Evolutionary conservation across 108 stramenopile genomes (phyloP).

Genomic region (Pseudonitzschia delicatissima): DNA sequence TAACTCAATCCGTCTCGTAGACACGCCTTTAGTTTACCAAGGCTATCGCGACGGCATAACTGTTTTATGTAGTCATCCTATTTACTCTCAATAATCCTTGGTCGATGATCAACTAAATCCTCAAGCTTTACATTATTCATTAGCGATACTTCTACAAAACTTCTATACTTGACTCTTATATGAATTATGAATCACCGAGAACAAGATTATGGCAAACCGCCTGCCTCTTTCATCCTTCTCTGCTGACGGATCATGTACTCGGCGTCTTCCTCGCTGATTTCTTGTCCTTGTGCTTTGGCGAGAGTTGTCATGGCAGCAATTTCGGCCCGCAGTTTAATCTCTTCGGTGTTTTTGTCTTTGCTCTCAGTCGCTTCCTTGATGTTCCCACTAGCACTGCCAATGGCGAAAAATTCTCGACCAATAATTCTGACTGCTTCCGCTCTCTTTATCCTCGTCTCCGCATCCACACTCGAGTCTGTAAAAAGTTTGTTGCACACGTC

Average conservation of each 20-base stretch:
- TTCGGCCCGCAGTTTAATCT: constrained; percentile 79
- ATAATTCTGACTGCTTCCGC: constrained; percentile 71
- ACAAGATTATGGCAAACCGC: not conserved
- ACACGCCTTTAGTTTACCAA: too few relatives aligned
- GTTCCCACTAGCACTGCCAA: constrained; percentile 54
- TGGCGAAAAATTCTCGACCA: constrained; percentile 65
- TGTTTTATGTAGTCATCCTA: too few relatives aligned
- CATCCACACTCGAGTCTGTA: constrained; percentile 56
- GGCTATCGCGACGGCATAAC: too few relatives aligned
- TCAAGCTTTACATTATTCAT: too few relatives aligned
- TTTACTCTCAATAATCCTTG: too few relatives aligned
- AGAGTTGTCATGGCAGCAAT: constrained; percentile 88
- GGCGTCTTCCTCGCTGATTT: constrained; percentile 74
- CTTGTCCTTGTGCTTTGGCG: constrained; percentile 90
- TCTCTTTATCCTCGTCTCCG: constrained; percentile 49
- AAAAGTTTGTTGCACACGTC: constrained; percentile 76
- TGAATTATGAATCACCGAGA: not conserved
- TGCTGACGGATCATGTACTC: constrained; percentile 83
- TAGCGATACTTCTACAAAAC: too few relatives aligned
- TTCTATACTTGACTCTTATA: too few relatives aligned
- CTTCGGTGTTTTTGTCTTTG: constrained; percentile 20
- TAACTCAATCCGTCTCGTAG: not conserved
- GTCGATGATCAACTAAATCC: too few relatives aligned
- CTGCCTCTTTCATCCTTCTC: constrained; percentile 28
- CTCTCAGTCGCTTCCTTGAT: constrained; percentile 12